A percentile compares a stretch with the other conserved stretches of the same genome.
Conservation (phyloP, 306 rosid species). For the Lagenaria siceraria region DNA sequence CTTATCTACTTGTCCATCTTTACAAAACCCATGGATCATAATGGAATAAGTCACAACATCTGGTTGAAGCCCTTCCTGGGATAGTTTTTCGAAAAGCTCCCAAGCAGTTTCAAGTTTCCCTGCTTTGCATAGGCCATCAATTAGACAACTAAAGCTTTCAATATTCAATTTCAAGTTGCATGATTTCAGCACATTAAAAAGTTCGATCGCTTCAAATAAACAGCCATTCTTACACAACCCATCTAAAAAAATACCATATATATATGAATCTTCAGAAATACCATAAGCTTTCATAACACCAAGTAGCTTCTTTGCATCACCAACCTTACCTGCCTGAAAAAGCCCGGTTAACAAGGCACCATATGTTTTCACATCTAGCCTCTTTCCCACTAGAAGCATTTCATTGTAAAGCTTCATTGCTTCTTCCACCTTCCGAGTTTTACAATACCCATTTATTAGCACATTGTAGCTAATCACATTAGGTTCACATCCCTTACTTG, state of each 20-base stretch:
- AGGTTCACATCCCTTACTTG: slow-evolving; percentile 19
- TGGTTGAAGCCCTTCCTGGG: slow-evolving; percentile 14
- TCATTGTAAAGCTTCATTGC: slow-evolving; percentile 17
- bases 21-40: slow-evolving; percentile 35
- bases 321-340: slow-evolving; percentile 19
- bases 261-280: neutral
- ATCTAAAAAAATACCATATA: slow-evolving; percentile 15
- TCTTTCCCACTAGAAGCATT: slow-evolving; percentile 22
- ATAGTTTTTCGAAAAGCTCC: slow-evolving; percentile 18
- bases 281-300: slow-evolving; percentile 23
- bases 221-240: slow-evolving; percentile 32
- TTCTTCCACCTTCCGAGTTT: slow-evolving; percentile 19
- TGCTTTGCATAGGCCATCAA: no score
- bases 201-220: slow-evolving; percentile 24
- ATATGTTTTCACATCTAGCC: slow-evolving; percentile 16
- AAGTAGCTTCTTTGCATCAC: slow-evolving; percentile 22
- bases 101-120: slow-evolving; percentile 23
- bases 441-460: slow-evolving; percentile 30
- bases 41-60: slow-evolving; percentile 20
- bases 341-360: slow-evolving; percentile 21
- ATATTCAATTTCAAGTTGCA: no score
- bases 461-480: slow-evolving; percentile 14
- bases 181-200: slow-evolving; percentile 6
- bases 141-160: no score
- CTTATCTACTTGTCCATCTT: slow-evolving; percentile 17